Evolutionary conservation across 805 yeast genomes (phyloP).

Genomic region (Lachancea nothofagi): DNA sequence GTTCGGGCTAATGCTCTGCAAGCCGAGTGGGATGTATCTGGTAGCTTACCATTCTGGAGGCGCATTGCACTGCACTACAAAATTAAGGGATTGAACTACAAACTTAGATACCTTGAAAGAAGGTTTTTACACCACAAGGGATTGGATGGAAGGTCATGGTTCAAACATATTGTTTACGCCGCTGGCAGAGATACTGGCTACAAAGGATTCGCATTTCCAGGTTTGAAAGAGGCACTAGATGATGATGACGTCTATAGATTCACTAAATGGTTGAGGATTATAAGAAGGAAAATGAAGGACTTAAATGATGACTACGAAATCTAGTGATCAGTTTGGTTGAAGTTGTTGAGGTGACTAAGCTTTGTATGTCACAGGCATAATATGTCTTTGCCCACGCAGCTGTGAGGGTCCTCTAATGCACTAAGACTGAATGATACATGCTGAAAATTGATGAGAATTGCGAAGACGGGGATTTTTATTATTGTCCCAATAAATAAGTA

Average conservation of each 20-base stretch:
- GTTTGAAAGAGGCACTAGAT: slow-evolving; percentile 48
- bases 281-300: slow-evolving; percentile 2
- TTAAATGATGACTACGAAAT: slow-evolving; percentile 4
- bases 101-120: slow-evolving; percentile 41
- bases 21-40: slow-evolving; percentile 26
- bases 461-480: too few species aligned
- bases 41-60: slow-evolving; percentile 32
- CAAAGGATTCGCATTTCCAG: slow-evolving; percentile 49
- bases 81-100: slow-evolving; percentile 31
- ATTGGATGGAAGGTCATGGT: slow-evolving; percentile 46
- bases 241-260: slow-evolving; percentile 38
- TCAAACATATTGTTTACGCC: slow-evolving; percentile 48
- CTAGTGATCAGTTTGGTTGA: too few species aligned
- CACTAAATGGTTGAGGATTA: slow-evolving; percentile 27
- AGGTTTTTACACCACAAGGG: slow-evolving; percentile 42
- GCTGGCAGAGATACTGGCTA: slow-evolving; percentile 54
- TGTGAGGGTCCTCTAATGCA: too few species aligned
- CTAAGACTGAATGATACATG: too few species aligned
- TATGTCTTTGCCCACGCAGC: too few species aligned
- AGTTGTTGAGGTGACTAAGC: too few species aligned
- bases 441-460: too few species aligned
- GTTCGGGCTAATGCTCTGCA: slow-evolving; percentile 16
- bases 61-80: slow-evolving; percentile 24
- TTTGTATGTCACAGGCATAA: too few species aligned
- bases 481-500: too few species aligned